Base-by-base conservation (phyloP, 2,329 filamentous ascomycete species). In the Coleophoma crateriformis region DNA sequence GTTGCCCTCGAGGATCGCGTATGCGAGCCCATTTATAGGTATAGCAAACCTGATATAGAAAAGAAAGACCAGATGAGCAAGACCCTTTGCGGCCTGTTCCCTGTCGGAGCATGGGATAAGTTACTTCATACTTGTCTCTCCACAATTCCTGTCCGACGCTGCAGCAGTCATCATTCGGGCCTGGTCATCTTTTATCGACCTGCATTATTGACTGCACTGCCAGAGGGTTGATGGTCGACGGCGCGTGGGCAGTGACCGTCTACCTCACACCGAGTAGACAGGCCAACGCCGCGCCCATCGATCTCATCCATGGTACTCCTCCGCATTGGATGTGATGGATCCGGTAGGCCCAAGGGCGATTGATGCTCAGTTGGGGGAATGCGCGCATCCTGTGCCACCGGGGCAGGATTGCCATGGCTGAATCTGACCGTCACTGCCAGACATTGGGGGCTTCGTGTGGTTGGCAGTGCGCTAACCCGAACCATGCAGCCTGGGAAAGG, bases 141-240 rank as follows among this genome's bases (percentile, higher is more conserved):
- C 41, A 44, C 41, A 44, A 44, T 44, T 44, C 41, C 41, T 44
- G 41, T 44, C 12, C 20, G 41, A 44, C 12, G 41, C 45, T 39
- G 50, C 50, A 49, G 45, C 35, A 39, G 39, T 32, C 22, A 20
- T 43, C 44, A 47, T 38, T 35, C 27, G 22, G 34, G n/a, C 39
- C 20, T 33, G 42, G 33, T 46, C 32, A 40, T 19, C 32, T 34
- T 48, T 35, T 37, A 41, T 46, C 46, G 33, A 19, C 35, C 15
- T 51, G 46, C 33, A 49, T 46, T 43, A 46, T 47, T 46, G 42
- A 33, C 45, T 46, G 35, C 43, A 39, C 38, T 42, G 33, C 34
- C 40, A 43, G 41, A 33, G 17, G 11, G 32, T 39, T 27, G 27
- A 27, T 27, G 27, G 27, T 27, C 27, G 27, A 41, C 39, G 15